phyloP scores from a whole-genome alignment of 306 rosid genomes.

The Mimosa pudica region DNA sequence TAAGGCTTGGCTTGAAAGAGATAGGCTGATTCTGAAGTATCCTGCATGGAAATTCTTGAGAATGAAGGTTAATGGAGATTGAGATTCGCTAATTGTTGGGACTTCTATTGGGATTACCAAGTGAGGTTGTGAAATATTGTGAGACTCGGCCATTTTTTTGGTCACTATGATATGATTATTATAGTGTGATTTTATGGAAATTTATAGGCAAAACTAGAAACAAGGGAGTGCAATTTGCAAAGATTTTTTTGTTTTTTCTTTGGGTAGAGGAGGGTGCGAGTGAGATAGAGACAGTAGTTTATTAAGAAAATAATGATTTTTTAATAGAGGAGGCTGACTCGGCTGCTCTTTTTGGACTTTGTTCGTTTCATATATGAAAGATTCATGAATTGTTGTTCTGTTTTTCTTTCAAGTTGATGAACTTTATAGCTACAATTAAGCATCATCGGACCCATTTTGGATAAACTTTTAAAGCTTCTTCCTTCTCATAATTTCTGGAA shows the following conservation, averaged over 20 bases:
- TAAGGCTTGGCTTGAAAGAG: slow-evolving; percentile 58
- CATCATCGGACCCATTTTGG: neutral
- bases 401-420: neutral
- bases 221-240: neutral
- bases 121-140: slow-evolving; percentile 28
- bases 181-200: neutral
- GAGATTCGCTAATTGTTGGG: neutral
- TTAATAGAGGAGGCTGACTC: neutral
- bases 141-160: slow-evolving; percentile 25
- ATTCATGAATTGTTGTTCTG: neutral
- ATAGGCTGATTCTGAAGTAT: slow-evolving; percentile 53
- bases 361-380: neutral
- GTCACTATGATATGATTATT: neutral
- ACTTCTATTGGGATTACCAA: slow-evolving; percentile 24
- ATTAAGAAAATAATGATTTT: neutral
- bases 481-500: neutral
- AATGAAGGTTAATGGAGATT: slow-evolving; percentile 30
- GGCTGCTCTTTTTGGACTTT: neutral
- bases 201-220: slow-evolving; percentile 26
- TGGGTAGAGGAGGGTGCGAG: neutral
- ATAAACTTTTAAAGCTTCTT: neutral
- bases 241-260: neutral
- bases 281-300: neutral
- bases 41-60: slow-evolving; percentile 58
- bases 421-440: neutral